These are phyloP conservation scores for Lichtheimia ornata DNA, from an alignment of 371 early-diverging fungal species.

Conservation along the genomic window DNA sequence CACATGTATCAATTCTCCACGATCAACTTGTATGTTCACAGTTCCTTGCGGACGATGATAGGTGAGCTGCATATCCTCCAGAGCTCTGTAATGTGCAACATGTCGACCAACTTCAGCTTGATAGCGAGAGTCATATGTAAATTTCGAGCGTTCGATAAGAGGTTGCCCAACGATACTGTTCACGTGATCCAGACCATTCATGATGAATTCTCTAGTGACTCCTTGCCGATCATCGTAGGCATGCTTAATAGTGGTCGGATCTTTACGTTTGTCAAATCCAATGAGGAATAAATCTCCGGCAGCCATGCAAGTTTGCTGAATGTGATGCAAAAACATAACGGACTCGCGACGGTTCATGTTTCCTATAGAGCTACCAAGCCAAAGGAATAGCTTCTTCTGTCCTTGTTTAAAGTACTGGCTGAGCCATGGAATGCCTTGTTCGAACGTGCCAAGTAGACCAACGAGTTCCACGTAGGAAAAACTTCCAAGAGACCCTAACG, in stretches of 20 bases:
- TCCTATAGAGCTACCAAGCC: constrained; percentile 92
- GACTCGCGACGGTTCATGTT: constrained; percentile 64
- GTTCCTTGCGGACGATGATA: constrained; percentile 37
- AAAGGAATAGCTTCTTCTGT: constrained; percentile 71
- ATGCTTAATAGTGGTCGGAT: constrained; percentile 59
- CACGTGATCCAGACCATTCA: constrained; percentile 83
- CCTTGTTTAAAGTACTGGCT: constrained; percentile 36
- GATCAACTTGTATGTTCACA: constrained; percentile 41
- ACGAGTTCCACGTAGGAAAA: constrained; percentile 61
- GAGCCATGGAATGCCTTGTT: constrained; percentile 72
- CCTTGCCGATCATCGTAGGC: constrained; percentile 88
- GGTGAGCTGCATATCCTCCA: constrained; percentile 44
- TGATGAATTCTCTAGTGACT: constrained; percentile 78
- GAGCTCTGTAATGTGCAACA: constrained; percentile 74
- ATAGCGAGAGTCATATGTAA: constrained; percentile 75
- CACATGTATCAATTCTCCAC: constrained; percentile 85
- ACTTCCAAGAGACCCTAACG: constrained; percentile 48
- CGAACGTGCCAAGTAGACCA: constrained; percentile 90
- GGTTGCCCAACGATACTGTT: constrained; percentile 65
- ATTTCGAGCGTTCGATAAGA: constrained; percentile 60
- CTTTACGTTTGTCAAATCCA: constrained; percentile 85
- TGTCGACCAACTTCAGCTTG: constrained; percentile 78
- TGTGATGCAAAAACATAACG: constrained; percentile 49
- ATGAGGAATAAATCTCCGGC: constrained; percentile 78
- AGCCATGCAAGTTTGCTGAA: constrained; percentile 49